Evolutionary conservation across 2,329 filamentous ascomycete species (phyloP).

Genomic region (Sarocladium oryzae): DNA sequence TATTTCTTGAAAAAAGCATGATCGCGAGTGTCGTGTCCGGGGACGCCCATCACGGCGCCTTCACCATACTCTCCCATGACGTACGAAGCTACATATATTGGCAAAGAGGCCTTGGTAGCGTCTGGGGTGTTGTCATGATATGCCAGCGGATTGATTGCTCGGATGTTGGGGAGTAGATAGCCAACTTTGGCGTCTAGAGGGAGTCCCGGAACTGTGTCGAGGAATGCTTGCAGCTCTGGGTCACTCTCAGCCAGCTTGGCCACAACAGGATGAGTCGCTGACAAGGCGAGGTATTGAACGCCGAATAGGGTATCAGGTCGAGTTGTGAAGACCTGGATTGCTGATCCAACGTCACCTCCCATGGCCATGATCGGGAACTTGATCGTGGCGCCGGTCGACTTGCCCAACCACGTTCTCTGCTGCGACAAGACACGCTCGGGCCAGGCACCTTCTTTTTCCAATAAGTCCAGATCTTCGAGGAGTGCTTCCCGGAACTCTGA

Average conservation of each 20-base stretch:
- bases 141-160: constrained; percentile 60
- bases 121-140: constrained; percentile 44
- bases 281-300: constrained; percentile 77
- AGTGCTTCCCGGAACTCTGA: constrained; percentile 70
- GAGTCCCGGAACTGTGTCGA: constrained; percentile 54
- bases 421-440: constrained; percentile 76
- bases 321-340: constrained; percentile 74
- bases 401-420: constrained; percentile 85
- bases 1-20: constrained; percentile 75
- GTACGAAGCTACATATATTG: constrained; percentile 77
- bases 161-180: constrained; percentile 56
- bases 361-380: constrained; percentile 56
- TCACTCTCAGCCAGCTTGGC: constrained; percentile 52
- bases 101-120: constrained; percentile 51
- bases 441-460: constrained; percentile 62
- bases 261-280: constrained; percentile 66
- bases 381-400: constrained; percentile 65
- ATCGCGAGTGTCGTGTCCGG: constrained; percentile 75
- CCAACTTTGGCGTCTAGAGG: constrained; percentile 57
- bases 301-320: constrained; percentile 82
- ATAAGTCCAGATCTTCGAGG: constrained; percentile 60
- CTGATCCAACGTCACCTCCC: constrained; percentile 32
- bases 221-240: constrained; percentile 57
- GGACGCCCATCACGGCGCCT: constrained; percentile 87
- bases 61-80: constrained; percentile 81